phyloP scores from a whole-genome alignment of 2,329 filamentous ascomycete genomes.

The Colletotrichum tanaceti region DNA sequence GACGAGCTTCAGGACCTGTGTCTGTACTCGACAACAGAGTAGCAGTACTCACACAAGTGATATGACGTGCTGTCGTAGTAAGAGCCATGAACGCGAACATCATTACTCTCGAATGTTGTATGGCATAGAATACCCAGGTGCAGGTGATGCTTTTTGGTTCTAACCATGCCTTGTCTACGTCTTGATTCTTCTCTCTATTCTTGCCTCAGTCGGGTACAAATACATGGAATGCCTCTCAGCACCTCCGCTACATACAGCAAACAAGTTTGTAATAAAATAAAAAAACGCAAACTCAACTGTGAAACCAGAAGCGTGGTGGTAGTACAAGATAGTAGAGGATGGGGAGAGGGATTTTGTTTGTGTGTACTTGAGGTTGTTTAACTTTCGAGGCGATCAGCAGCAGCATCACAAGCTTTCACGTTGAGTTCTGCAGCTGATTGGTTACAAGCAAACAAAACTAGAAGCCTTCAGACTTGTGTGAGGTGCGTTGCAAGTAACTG shows the following conservation, averaged over 20 bases:
- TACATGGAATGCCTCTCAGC: conserved; percentile 1
- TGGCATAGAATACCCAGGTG: too few relatives aligned
- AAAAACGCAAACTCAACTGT: background rate
- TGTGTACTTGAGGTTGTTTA: background rate
- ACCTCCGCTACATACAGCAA: background rate
- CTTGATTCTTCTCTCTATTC: background rate
- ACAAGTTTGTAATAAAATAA: too few relatives aligned
- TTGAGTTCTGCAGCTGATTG: conserved; percentile 11
- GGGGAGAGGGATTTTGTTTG: background rate
- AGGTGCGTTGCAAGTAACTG: conserved; percentile 1
- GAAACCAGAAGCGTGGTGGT: background rate
- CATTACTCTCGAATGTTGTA: too few relatives aligned
- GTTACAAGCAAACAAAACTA: conserved; percentile 8
- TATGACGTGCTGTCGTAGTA: too few relatives aligned
- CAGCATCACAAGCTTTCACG: conserved; percentile 14
- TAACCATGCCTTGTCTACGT: background rate
- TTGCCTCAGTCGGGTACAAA: background rate
- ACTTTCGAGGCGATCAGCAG: background rate
- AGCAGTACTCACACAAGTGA: too few relatives aligned
- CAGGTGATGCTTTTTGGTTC: background rate
- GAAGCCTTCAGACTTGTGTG: conserved; percentile 30
- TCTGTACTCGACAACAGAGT: too few relatives aligned
- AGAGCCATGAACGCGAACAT: too few relatives aligned
- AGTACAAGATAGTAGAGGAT: conserved; percentile 12
- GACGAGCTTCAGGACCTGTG: too few relatives aligned